Evolutionary conservation across 2,329 filamentous ascomycete species (phyloP), one percentile per base, ranked within the genome.

Genomic region (Pseudohalonectria lignicola): DNA sequence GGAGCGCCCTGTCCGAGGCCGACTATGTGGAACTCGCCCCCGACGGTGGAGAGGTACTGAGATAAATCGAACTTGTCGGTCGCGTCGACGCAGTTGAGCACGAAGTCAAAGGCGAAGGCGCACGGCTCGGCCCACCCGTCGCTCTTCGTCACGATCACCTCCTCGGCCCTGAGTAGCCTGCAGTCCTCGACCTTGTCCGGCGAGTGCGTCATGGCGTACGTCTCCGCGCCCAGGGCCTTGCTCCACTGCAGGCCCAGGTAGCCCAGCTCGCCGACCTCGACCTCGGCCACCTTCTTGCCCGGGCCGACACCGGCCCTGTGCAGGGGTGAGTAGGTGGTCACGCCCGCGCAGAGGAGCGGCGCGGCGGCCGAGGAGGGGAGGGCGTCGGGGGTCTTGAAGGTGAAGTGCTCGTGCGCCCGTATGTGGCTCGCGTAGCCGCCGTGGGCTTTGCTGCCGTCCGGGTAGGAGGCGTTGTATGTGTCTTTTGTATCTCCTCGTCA

Each of bases 151-250:
- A 57, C 46, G 41, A 69, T 64, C 20, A 67, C 64, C 59, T 57
- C 69, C 61, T 71, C 71, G 2, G 79, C 79, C 6, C 80, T 79
- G 42, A 84, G 65, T 45, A 72, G 71, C 46, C 66, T 57, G 7
- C 74, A 74, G 50, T 83, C 77, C 0, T 65, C 66, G 28, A 60
- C 64, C 62, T 84, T 84, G 51, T 55, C 48, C 1, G 63, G 61
- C 0, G 66, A 72, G 44, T 80, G 74, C 6, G 76, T 79, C 46
- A 83, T 72, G 8, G 74, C 78, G 17, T 79, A 75, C 6, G 71
- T 69, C 34, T 84, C 76, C 19, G 77, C 79, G 11, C 62, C 62
- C 59, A 64, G 63, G 18, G 63, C 64, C 44, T 63, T 64, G 13
- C 63, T 62, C 45, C 56, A 67, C 42, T 67, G 63, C 8, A 63